phyloP scores from a whole-genome alignment of 768 basidiomycete genomes.

The Tricholoma sp. region DNA sequence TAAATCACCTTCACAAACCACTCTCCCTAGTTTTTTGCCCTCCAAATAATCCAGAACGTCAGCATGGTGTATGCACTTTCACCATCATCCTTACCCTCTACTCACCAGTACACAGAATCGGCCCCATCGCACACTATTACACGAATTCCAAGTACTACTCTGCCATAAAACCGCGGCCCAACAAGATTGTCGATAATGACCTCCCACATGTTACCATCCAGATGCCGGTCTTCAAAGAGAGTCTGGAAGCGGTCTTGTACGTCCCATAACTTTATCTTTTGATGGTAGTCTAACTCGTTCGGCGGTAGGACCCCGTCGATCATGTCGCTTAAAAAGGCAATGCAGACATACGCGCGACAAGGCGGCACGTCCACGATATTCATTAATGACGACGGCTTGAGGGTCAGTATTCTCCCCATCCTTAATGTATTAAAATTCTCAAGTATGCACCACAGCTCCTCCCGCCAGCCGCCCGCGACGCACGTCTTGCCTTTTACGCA shows the following conservation, averaged over 20 bases:
- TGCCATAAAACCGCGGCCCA: conserved; percentile 51
- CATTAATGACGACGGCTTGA: conserved; percentile 75
- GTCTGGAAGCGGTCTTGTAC: conserved; percentile 61
- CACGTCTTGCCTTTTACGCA: conserved; percentile 65
- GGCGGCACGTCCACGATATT: conserved; percentile 76
- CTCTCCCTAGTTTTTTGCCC: conserved; percentile 60
- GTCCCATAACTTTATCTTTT: conserved; percentile 16
- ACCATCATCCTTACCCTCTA: conserved; percentile 16
- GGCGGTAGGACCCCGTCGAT: conserved; percentile 57
- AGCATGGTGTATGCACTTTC: conserved; percentile 51
- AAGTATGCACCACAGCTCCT: conserved; percentile 39
- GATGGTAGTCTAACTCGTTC: not conserved
- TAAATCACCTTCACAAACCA: conserved; percentile 16
- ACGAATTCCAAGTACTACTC: conserved; percentile 80
- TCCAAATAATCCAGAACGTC: conserved; percentile 68
- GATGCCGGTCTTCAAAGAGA: conserved; percentile 85
- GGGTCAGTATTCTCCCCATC: conserved; percentile 15
- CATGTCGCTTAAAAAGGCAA: conserved; percentile 70
- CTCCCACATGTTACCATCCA: conserved; percentile 78
- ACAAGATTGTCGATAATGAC: conserved; percentile 42
- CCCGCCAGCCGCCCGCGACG: conserved; percentile 51
- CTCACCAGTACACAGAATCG: conserved; percentile 35
- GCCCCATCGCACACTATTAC: conserved; percentile 77
- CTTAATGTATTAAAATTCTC: not conserved
- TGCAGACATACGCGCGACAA: conserved; percentile 84